Evolutionary conservation across 169 alveolate species (phyloP), one percentile per base, ranked within the genome.

Genomic region (Babesia gibsoni): DNA sequence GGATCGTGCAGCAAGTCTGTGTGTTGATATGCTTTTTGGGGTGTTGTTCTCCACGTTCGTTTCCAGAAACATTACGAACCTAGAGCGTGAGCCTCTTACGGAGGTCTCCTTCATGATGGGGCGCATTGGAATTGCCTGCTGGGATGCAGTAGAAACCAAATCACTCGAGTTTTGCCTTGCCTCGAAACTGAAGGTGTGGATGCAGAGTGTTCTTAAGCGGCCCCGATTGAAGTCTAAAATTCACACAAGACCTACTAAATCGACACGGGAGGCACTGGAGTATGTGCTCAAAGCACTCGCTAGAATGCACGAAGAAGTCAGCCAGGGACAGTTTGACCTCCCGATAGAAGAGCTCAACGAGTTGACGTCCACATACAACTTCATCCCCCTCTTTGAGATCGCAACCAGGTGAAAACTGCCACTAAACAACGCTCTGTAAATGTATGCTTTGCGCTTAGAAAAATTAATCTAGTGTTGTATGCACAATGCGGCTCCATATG

Each of bases 61-160:
- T 8, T 56, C 72, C 8, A 42, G 74, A 10, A 67, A 68, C 36
- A 29, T 54, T 45, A 9, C 25, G 41, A 36, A 42, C 25, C 43
- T 46, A 32, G 27, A 9, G 20, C 37, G 72, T 14, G 67, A 18
- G 25, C 48, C 69, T n/a, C 65, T 52, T 14, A 77, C 67, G 22
- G 86, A 77, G 50, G 25, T 67, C 36, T 63, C 80, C 16, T 77
- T 66, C 57, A 23, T 63, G 30, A 56, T 77, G 61, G 86, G 78
- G n/a, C 70, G 86, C 43, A 39, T 68, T 35, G 86, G 80, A 25
- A 77, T 77, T 23, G 68, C 72, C 36, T 49, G 70, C 32, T 77
- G 86, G 86, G 86, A 77, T 6, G 73, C 72, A 9, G 82, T 63
- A 35, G 74, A 66, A 32, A 52, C 77, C n/a, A 50, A 6, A 59